phyloP scores from a whole-genome alignment of 2,329 filamentous ascomycete genomes.

The Paecilomyces fulvus region DNA sequence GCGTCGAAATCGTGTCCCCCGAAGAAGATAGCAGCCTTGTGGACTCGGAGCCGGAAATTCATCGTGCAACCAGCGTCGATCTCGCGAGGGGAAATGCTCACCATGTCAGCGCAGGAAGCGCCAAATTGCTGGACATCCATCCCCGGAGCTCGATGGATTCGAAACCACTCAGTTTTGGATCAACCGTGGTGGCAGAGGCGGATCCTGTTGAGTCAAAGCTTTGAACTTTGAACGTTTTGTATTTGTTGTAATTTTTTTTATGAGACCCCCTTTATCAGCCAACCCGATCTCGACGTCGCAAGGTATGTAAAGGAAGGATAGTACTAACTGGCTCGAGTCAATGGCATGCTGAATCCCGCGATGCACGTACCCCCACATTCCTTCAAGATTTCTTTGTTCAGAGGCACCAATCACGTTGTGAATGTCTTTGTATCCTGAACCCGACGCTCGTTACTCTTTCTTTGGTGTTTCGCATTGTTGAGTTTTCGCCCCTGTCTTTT shows the following conservation, averaged over 20 bases:
- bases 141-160: conserved; percentile 48
- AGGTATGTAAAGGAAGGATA: neutral
- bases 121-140: conserved; percentile 61
- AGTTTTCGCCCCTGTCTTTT: neutral
- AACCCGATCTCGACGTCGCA: conserved; percentile 6
- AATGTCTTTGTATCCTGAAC: neutral
- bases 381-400: neutral
- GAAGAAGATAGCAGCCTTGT: conserved; percentile 19
- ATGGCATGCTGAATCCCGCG: neutral
- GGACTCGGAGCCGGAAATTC: conserved; percentile 32
- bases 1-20: conserved; percentile 15
- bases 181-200: conserved; percentile 1
- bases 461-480: neutral
- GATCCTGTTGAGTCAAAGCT: neutral
- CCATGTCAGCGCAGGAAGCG: conserved; percentile 70
- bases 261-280: neutral
- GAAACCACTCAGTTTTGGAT: conserved; percentile 16
- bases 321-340: neutral
- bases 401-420: neutral
- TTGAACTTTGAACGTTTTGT: neutral
- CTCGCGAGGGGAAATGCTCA: conserved; percentile 57
- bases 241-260: neutral
- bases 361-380: neutral
- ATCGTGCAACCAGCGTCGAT: conserved; percentile 64
- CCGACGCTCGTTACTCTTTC: neutral